A percentile compares a stretch with the other conserved stretches of the same genome.
phyloP scores from a whole-genome alignment of 176 grass and related monocot species.

The Panicum miliaceum region DNA sequence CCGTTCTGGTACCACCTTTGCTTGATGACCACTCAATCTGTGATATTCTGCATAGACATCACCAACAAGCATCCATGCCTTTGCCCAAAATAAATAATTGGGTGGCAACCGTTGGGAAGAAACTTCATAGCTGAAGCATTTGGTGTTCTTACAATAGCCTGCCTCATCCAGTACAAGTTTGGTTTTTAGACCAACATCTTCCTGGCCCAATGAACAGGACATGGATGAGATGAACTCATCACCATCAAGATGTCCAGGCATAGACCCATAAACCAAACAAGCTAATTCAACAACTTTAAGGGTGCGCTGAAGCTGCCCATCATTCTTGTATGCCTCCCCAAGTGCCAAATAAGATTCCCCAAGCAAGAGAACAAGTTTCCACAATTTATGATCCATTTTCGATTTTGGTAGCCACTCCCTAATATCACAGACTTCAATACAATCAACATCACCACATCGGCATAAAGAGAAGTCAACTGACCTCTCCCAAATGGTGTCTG shows the following conservation, averaged over 20 bases:
- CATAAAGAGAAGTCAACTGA: slow-evolving; percentile 77
- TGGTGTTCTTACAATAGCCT: slow-evolving; percentile 42
- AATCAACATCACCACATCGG: slow-evolving; percentile 90
- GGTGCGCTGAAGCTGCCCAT: slow-evolving; percentile 68
- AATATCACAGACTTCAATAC: slow-evolving; percentile 95
- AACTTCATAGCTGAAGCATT: slow-evolving; percentile 48
- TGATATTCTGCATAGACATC: slow-evolving; percentile 89
- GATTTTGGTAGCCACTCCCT: slow-evolving; percentile 96
- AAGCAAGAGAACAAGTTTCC: slow-evolving; percentile 97
- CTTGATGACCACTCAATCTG: slow-evolving; percentile 62
- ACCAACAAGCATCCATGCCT: slow-evolving; percentile 91
- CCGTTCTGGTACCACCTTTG: slow-evolving; percentile 50
- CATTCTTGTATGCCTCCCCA: slow-evolving; percentile 87
- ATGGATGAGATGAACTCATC: slow-evolving; percentile 97
- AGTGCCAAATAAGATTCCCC: slow-evolving; percentile 97
- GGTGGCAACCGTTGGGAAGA: slow-evolving; percentile 47
- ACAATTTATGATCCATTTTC: slow-evolving; percentile 94
- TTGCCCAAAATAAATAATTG: slow-evolving; percentile 86
- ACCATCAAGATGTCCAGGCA: slow-evolving; percentile 89
- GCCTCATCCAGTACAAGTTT: slow-evolving; percentile 58
- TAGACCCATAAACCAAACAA: slow-evolving; percentile 91
- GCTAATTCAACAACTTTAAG: slow-evolving; percentile 96
- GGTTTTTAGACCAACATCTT: slow-evolving; percentile 43
- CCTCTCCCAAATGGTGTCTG: slow-evolving; percentile 67
- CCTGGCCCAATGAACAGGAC: slow-evolving; percentile 43